Evolutionary conservation across 2,329 filamentous ascomycete genomes (phyloP).

Genomic region (Rutstroemia sp.): DNA sequence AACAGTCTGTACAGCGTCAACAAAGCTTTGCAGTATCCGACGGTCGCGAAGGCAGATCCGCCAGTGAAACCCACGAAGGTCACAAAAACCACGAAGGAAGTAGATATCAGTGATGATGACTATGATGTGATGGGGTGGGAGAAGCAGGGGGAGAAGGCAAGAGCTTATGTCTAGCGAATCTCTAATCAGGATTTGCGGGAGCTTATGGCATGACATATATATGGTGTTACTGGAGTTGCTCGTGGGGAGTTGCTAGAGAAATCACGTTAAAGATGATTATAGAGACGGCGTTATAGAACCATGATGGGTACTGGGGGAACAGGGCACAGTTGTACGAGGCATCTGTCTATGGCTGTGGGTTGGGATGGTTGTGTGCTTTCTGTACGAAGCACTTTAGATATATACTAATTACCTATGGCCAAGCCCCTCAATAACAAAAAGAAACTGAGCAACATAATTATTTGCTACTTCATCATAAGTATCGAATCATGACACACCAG

Average conservation of each 20-base stretch:
- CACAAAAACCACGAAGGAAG: neutral
- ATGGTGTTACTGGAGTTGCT: neutral
- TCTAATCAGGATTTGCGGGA: neutral
- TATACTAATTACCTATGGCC: neutral
- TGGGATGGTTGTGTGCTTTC: too few relatives aligned
- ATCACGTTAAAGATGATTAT: neutral
- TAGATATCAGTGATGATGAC: neutral
- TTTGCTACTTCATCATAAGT: too few relatives aligned
- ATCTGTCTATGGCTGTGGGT: neutral
- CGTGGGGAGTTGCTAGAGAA: neutral
- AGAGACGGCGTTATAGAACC: neutral
- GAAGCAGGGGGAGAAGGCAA: neutral
- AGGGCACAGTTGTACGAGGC: too few relatives aligned
- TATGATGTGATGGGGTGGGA: neutral
- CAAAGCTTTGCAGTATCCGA: conserved; percentile 32
- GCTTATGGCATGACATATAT: too few relatives aligned
- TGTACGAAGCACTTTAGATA: neutral
- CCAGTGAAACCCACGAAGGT: neutral
- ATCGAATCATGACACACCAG: too few relatives aligned
- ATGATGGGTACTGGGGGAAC: too few relatives aligned
- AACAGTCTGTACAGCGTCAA: conserved; percentile 70
- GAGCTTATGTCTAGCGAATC: neutral
- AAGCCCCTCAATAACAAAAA: too few relatives aligned
- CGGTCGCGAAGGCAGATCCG: conserved; percentile 16
- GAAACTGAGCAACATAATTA: too few relatives aligned